Conservation (phyloP, 345 rosid genomes). For the Turritis glabra region DNA sequence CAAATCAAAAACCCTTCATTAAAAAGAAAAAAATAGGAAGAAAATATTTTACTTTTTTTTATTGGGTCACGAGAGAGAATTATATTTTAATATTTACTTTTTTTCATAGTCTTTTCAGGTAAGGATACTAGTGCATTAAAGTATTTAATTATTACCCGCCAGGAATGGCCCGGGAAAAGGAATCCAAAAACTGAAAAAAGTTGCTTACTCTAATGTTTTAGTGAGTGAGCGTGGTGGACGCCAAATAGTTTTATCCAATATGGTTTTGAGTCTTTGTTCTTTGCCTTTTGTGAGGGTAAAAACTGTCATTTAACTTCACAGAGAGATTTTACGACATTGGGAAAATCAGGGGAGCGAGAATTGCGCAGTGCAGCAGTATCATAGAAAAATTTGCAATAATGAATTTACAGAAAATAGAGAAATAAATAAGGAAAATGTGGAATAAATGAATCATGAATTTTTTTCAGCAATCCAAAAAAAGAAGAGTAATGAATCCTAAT, state of each 20-base stretch:
- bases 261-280: slow-evolving; percentile 26
- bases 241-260: slow-evolving; percentile 47
- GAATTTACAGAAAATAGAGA: not conserved
- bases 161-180: slow-evolving; percentile 25
- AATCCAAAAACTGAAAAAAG: slow-evolving; percentile 15
- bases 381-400: not conserved
- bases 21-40: not conserved
- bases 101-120: slow-evolving; percentile 40
- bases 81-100: not conserved
- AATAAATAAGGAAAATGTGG: not conserved
- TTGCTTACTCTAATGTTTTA: not conserved
- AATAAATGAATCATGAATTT: not conserved
- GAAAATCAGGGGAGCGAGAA: slow-evolving; percentile 24
- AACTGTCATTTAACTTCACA: not conserved
- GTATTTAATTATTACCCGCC: slow-evolving; percentile 53
- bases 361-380: not conserved
- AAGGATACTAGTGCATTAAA: not conserved
- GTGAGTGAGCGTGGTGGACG: slow-evolving; percentile 52
- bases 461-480: not conserved
- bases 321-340: slow-evolving; percentile 6
- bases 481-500: not conserved
- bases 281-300: slow-evolving; percentile 10
- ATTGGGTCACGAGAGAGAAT: slow-evolving; percentile 24
- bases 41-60: not conserved
- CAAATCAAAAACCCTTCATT: slow-evolving; percentile 21